Percentiles rank a stretch among this genome's conserved stretches.
phyloP scores from a whole-genome alignment of 2,329 filamentous ascomycete genomes.

The Niveomyces coronatus region DNA sequence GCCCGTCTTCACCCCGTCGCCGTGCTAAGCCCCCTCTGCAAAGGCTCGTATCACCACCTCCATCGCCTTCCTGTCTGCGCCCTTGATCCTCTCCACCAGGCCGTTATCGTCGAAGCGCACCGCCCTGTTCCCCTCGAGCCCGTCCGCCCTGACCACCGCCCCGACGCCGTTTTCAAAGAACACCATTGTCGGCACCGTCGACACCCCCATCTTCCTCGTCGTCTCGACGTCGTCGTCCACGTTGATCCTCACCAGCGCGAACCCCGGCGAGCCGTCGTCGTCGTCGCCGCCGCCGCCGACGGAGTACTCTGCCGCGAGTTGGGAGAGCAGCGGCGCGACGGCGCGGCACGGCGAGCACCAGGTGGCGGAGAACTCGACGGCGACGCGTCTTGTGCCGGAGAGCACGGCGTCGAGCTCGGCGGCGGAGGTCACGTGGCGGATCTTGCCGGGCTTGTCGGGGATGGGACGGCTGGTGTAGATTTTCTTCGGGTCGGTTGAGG shows the following conservation, averaged over 20 bases:
- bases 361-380: conserved; percentile 76
- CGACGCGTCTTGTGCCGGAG: conserved; percentile 42
- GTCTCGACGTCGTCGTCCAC: conserved; percentile 71
- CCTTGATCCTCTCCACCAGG: conserved; percentile 19
- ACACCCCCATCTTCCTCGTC: conserved; percentile 63
- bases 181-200: conserved; percentile 85
- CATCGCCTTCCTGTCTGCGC: conserved; percentile 22
- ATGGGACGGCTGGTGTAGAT: too few relatives aligned
- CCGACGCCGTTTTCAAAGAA: conserved; percentile 65
- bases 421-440: conserved; percentile 22
- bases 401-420: conserved; percentile 19
- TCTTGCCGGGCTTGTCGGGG: conserved; percentile 28
- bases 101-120: conserved; percentile 18
- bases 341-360: conserved; percentile 93
- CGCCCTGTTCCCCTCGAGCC: conserved; percentile 13
- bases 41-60: too few relatives aligned
- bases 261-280: too few relatives aligned
- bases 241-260: conserved; percentile 78
- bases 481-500: too few relatives aligned
- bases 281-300: conserved; percentile 36
- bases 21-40: too few relatives aligned
- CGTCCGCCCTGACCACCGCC: conserved; percentile 16
- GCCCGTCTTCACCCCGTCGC: too few relatives aligned
- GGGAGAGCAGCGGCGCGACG: conserved; percentile 59
- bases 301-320: conserved; percentile 14